Evolutionary conservation across 2,329 filamentous ascomycete genomes (phyloP).

Genomic region (Claviceps sp.): DNA sequence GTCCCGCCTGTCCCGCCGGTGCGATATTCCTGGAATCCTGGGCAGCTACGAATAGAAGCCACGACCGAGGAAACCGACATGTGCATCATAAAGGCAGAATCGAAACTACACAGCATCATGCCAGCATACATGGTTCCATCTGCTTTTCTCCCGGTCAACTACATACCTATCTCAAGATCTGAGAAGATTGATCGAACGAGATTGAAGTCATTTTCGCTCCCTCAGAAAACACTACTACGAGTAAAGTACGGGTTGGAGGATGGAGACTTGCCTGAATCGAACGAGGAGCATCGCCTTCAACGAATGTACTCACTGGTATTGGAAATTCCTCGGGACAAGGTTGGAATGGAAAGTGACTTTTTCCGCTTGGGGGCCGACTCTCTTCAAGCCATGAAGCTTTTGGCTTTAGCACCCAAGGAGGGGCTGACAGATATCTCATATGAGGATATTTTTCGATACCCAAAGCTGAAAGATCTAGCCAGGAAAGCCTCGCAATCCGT

Average conservation of each 20-base stretch:
- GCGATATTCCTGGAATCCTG: slow-evolving; percentile 1
- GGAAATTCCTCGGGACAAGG: slow-evolving; percentile 12
- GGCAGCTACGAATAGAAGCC: not conserved
- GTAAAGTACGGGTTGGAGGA: not conserved
- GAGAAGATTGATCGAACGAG: not conserved
- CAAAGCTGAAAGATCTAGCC: slow-evolving; percentile 3
- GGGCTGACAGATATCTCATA: slow-evolving; percentile 1
- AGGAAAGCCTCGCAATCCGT: not conserved
- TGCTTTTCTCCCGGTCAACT: not conserved
- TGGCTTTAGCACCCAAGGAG: slow-evolving; percentile 7
- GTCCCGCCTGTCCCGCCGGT: slow-evolving; percentile 8
- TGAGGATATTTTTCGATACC: slow-evolving; percentile 2
- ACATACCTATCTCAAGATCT: not conserved
- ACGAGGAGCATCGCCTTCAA: not conserved
- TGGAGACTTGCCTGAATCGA: not conserved
- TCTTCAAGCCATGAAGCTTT: slow-evolving; percentile 29
- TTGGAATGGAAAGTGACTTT: slow-evolving; percentile 23
- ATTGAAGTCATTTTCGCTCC: not conserved
- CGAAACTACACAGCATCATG: not conserved
- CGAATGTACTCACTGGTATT: slow-evolving; percentile 7
- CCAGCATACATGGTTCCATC: slow-evolving; percentile 1
- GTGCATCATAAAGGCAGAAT: not conserved
- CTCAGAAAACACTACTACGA: not conserved
- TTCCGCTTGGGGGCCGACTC: slow-evolving; percentile 32
- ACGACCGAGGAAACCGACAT: not conserved